These are phyloP conservation scores for Litsea cubeba DNA, from an alignment of 164 flowering plant genomes.

Conservation along the genomic window DNA sequence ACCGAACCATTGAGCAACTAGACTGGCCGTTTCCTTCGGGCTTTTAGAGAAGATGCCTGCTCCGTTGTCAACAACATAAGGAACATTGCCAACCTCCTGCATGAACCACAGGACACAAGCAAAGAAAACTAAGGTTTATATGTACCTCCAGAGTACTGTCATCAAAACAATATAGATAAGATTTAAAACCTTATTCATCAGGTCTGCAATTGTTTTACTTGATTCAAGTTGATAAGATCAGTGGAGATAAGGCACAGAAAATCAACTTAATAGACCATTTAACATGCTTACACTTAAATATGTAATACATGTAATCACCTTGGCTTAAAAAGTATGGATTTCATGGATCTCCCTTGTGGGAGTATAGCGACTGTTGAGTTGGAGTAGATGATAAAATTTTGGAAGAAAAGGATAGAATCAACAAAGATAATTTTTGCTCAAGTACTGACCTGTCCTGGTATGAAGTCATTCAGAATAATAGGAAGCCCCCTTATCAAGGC, in stretches of 20 bases:
- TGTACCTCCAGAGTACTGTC: not conserved
- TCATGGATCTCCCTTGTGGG: not conserved
- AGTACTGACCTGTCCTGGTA: constrained; percentile 89
- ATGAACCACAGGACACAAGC: not conserved
- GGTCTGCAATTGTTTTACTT: not conserved
- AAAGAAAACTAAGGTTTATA: not conserved
- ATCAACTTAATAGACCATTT: not conserved
- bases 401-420: not conserved
- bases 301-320: not conserved
- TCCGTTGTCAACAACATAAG: constrained; percentile 92
- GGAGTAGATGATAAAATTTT: not conserved
- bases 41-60: constrained; percentile 90
- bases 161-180: no score
- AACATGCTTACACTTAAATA: not conserved
- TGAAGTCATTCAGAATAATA: constrained; percentile 89
- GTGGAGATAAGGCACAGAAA: not conserved
- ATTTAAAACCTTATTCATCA: no score
- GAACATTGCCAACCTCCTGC: constrained; percentile 93
- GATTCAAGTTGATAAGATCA: not conserved
- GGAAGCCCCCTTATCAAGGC: constrained; percentile 96
- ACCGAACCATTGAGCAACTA: constrained; percentile 90
- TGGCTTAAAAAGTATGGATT: not conserved
- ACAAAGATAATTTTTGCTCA: not conserved
- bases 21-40: constrained; percentile 69
- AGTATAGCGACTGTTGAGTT: not conserved